Evolutionary conservation across 2,329 filamentous ascomycete genomes (phyloP).

Genomic region (Waltergamsia citrina): DNA sequence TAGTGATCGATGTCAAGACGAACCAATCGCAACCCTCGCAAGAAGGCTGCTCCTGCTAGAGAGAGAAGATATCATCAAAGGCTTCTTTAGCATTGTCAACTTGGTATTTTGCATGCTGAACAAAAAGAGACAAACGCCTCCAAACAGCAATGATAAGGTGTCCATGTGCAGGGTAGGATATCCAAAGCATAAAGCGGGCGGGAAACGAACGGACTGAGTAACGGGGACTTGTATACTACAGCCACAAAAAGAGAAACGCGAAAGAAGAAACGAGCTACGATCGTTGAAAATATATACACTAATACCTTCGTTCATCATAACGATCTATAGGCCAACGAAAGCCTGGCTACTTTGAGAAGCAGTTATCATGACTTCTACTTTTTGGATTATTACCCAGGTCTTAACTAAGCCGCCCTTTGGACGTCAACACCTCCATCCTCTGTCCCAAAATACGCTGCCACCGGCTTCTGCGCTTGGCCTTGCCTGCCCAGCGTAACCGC

Average conservation of each 20-base stretch:
- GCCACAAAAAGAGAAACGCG: background rate
- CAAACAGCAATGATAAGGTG: background rate
- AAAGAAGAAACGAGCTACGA: slow-evolving; percentile 2
- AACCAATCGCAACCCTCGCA: slow-evolving; percentile 60
- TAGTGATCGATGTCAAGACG: slow-evolving; percentile 75
- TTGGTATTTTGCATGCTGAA: background rate
- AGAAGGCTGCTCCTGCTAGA: slow-evolving; percentile 52
- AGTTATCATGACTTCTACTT: background rate
- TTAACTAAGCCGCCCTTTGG: slow-evolving; percentile 10
- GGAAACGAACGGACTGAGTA: slow-evolving; percentile 4
- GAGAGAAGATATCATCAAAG: slow-evolving; percentile 1
- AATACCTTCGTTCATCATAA: slow-evolving; percentile 3
- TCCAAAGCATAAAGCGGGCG: slow-evolving; percentile 6
- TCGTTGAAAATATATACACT: slow-evolving; percentile 4
- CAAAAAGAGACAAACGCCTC: background rate
- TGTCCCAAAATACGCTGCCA: slow-evolving; percentile 94
- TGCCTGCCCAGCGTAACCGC: slow-evolving; percentile 40
- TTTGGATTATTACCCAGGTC: background rate
- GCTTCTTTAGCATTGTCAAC: no score
- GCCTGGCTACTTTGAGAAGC: background rate
- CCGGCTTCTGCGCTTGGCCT: slow-evolving; percentile 75
- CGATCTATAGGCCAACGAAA: no score
- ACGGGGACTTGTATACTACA: slow-evolving; percentile 5
- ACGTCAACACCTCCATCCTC: slow-evolving; percentile 61
- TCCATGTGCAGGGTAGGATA: slow-evolving; percentile 5